Conservation (phyloP, 176 grass and related monocot species). For the Triticum monococcum region DNA sequence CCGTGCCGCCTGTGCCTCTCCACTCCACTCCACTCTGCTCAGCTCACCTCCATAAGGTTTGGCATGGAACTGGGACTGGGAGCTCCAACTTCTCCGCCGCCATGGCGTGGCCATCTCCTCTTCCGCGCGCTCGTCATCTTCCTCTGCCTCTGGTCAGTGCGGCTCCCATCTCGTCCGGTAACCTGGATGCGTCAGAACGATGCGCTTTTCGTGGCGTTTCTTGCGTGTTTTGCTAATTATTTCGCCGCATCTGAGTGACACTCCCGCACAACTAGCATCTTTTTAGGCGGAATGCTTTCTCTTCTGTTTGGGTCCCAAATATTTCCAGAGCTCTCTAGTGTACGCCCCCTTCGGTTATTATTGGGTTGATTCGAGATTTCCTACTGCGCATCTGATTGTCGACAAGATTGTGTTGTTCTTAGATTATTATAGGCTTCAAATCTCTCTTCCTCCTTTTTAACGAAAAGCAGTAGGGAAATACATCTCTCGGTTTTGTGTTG, state of each 20-base stretch:
- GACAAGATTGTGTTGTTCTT: background rate
- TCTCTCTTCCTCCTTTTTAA: background rate
- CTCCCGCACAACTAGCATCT: background rate
- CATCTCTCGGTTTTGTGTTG: too few species aligned
- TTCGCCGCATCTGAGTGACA: background rate
- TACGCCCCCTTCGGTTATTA: background rate
- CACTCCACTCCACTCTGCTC: background rate
- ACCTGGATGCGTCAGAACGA: background rate
- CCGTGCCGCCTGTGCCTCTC: background rate
- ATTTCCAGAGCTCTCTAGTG: background rate
- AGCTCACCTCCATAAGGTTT: background rate
- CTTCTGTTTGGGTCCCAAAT: background rate
- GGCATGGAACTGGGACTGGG: background rate
- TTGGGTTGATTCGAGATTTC: background rate
- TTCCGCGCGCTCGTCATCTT: background rate
- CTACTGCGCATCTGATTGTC: background rate
- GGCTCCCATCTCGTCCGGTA: background rate
- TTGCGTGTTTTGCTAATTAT: background rate
- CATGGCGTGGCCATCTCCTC: conserved; percentile 12
- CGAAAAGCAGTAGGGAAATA: background rate
- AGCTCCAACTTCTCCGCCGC: background rate
- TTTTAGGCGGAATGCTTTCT: background rate
- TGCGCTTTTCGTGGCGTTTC: background rate
- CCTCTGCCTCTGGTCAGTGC: conserved; percentile 32
- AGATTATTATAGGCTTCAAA: background rate